Conservation (phyloP, 2,329 filamentous ascomycete genomes). For the Botrytis sinoallii region DNA sequence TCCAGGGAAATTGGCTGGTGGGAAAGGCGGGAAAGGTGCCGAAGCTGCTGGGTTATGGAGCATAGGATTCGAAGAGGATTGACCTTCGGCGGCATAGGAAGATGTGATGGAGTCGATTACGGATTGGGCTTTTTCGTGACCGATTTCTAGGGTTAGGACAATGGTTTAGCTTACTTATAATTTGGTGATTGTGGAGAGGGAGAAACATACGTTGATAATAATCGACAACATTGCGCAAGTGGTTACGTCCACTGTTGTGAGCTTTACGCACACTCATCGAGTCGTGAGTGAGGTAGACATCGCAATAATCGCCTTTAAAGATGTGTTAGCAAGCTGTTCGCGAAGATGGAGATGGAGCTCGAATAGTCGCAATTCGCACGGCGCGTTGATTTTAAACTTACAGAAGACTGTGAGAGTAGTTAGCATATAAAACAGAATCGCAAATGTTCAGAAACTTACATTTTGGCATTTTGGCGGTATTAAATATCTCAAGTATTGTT, state of each 20-base stretch:
- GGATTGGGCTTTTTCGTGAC: constrained; percentile 95
- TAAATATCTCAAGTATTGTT: constrained; percentile 10
- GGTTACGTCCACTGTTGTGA: constrained; percentile 94
- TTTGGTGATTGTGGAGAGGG: not conserved
- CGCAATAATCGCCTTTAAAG: constrained; percentile 82
- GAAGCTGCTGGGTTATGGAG: constrained; percentile 49
- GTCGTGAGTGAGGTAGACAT: constrained; percentile 99
- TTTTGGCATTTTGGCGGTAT: constrained; percentile 69
- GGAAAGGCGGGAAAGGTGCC: constrained; percentile 48
- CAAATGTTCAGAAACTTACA: constrained; percentile 56
- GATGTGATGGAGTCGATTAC: constrained; percentile 98
- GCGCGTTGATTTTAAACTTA: constrained; percentile 42
- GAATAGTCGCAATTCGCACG: constrained; percentile 5
- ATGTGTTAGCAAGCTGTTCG: constrained; percentile 18
- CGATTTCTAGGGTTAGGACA: constrained; percentile 67
- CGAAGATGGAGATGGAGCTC: constrained; percentile 5
- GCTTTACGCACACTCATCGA: constrained; percentile 99
- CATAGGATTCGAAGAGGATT: constrained; percentile 82
- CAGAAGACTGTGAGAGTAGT: constrained; percentile 62
- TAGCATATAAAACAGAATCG: constrained; percentile 34
- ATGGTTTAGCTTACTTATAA: not conserved
- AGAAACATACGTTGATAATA: constrained; percentile 82
- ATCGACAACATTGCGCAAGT: constrained; percentile 94
- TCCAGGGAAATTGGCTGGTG: constrained; percentile 53
- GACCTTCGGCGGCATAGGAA: constrained; percentile 91